Percentiles rank a stretch among this genome's conserved stretches.
Evolutionary conservation across 352 stramenopile species (phyloP).

Genomic region (Achlya hypogyna): DNA sequence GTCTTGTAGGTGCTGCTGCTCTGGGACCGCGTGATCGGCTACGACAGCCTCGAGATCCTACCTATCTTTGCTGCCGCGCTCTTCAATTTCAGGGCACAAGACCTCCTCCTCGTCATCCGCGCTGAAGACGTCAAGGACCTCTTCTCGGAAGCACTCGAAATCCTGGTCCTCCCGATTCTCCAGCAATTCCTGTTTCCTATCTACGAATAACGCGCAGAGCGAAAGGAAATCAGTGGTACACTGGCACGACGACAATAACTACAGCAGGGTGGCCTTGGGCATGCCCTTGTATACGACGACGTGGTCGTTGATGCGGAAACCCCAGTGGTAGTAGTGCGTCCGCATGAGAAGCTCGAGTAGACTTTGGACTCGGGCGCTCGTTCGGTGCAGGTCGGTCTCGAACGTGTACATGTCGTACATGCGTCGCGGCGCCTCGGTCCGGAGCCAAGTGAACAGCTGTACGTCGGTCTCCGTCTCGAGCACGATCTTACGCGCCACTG

Average conservation of each 20-base stretch:
- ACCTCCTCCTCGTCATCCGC: slow-evolving; percentile 33
- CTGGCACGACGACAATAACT: too few species aligned
- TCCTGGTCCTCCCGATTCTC: slow-evolving; percentile 54
- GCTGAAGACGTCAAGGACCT: slow-evolving; percentile 51
- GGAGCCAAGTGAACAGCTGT: neutral
- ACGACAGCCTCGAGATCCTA: slow-evolving; percentile 58
- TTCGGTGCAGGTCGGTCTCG: neutral
- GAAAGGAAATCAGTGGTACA: too few species aligned
- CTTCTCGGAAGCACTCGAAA: slow-evolving; percentile 59
- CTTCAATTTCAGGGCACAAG: slow-evolving; percentile 55
- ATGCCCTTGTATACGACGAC: neutral
- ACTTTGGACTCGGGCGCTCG: neutral
- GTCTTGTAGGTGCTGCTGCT: slow-evolving; percentile 49
- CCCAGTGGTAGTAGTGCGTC: neutral
- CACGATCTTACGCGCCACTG: neutral
- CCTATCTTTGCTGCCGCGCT: slow-evolving; percentile 57
- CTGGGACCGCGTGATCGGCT: slow-evolving; percentile 68
- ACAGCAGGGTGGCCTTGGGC: neutral
- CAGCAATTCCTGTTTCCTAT: slow-evolving; percentile 64
- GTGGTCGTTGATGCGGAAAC: neutral
- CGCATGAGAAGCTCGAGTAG: neutral
- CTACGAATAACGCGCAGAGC: slow-evolving; percentile 10
- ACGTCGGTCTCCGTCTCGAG: neutral
- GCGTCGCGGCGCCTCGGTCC: neutral
- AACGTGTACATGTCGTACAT: slow-evolving; percentile 19